Evolutionary conservation across 768 basidiomycete species (phyloP).

Genomic region (Tricholoma furcatifolium): DNA sequence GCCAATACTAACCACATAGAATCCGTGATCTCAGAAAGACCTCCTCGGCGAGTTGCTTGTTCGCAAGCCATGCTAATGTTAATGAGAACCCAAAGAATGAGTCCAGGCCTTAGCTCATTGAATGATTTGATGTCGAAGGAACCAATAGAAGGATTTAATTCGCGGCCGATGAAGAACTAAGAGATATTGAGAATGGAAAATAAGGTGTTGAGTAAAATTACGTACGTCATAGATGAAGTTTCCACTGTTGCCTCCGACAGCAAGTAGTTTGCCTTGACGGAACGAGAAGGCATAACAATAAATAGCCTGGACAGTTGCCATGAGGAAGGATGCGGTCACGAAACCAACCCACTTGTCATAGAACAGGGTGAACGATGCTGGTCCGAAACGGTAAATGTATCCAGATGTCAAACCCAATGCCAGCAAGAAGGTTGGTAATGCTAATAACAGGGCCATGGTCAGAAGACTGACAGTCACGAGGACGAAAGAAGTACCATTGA

Average conservation of each 20-base stretch:
- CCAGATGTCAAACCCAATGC: constrained; percentile 73
- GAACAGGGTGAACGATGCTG: constrained; percentile 80
- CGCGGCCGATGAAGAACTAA: constrained; percentile 95
- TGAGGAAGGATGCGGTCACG: constrained; percentile 75
- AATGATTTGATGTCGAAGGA: constrained; percentile 65
- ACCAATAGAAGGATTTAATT: constrained; percentile 86
- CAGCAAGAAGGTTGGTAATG: constrained; percentile 84
- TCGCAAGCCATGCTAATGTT: constrained; percentile 90
- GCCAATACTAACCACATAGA: constrained; percentile 87
- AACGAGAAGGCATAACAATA: constrained; percentile 74
- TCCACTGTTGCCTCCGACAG: constrained; percentile 90
- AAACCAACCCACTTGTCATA: constrained; percentile 94
- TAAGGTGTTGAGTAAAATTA: constrained; percentile 10
- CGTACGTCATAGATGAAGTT: constrained; percentile 88
- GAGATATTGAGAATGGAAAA: constrained; percentile 2
- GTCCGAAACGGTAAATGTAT: constrained; percentile 70
- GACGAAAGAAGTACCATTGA: constrained; percentile 68
- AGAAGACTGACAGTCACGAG: background rate
- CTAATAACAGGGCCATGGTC: constrained; percentile 39
- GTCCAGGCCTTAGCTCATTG: constrained; percentile 86
- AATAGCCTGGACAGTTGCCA: constrained; percentile 74
- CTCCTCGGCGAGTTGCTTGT: constrained; percentile 83
- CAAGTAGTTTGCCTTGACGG: constrained; percentile 67
- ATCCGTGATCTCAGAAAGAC: constrained; percentile 67
- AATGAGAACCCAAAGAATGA: constrained; percentile 90